These are phyloP conservation scores for Ceratonia siliqua DNA, from an alignment of 306 rosid species.

Conservation along the genomic window DNA sequence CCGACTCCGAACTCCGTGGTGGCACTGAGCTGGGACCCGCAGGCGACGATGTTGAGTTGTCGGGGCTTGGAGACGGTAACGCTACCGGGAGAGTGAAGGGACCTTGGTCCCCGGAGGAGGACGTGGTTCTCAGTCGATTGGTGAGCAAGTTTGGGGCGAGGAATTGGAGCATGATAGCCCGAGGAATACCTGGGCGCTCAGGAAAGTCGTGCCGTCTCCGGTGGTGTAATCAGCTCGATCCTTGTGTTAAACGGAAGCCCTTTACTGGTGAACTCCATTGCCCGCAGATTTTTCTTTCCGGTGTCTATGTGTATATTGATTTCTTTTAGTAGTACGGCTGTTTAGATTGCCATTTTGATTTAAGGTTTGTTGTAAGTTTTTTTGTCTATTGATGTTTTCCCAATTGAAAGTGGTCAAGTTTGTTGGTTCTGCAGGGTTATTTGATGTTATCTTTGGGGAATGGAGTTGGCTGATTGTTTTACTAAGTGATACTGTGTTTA, in stretches of 20 bases:
- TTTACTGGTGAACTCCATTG: slow-evolving; percentile 54
- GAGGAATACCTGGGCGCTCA: slow-evolving; percentile 74
- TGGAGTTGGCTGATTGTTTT: neutral
- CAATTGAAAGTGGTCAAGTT: neutral
- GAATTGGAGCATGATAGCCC: slow-evolving; percentile 79
- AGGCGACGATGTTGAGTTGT: neutral
- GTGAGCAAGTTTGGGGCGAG: slow-evolving; percentile 75
- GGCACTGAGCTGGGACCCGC: neutral
- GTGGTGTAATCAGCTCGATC: slow-evolving; percentile 89
- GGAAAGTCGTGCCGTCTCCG: slow-evolving; percentile 92
- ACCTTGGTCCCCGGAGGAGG: slow-evolving; percentile 72
- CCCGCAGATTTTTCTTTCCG: neutral
- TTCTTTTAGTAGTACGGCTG: neutral
- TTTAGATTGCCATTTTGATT: neutral
- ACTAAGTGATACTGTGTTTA: neutral
- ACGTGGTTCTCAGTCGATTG: slow-evolving; percentile 47
- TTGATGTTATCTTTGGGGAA: neutral
- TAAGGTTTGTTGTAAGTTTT: neutral
- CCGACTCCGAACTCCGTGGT: neutral
- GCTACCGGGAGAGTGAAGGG: slow-evolving; percentile 56
- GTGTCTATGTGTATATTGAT: neutral
- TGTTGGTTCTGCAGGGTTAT: neutral
- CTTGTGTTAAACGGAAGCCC: slow-evolving; percentile 77
- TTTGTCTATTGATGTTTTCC: neutral
- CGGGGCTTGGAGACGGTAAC: neutral